Base-by-base conservation (phyloP, 208 protist species). In the Leishmania braziliensis region DNA sequence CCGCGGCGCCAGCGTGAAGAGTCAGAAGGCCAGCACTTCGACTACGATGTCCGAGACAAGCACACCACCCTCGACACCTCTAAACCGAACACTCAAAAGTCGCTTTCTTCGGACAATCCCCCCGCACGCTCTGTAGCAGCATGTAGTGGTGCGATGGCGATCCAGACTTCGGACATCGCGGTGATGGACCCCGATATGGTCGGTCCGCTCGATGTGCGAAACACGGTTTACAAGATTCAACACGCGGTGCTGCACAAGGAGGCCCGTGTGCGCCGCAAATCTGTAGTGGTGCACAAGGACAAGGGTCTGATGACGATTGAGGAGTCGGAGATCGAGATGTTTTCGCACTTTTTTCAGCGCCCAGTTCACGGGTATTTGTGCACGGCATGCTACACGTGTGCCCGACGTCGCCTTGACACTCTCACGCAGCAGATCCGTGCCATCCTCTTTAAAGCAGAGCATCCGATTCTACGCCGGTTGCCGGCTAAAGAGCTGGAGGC, bases 321-420 rank as follows among this genome's bases (percentile, higher is more conserved):
- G 26, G 93, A 97, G 60, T 83, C 89, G 26, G 91, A 97, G 79
- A 92, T 97, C 51, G 93, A 95, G 43, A 93, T 90, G 74, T 97
- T 95, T 79, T 90, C 91, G 9, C 79, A 86, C 77, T 95, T 97
- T 81, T 97, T 97, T 69, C 90, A 91, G 77, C 87, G 92, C 3
- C 91, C 93, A 5, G 85, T 97, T 46, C 91, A 93, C 65, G 93
- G 93, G 36, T 97, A 95, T 65, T 83, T 97, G 12, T 97, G 93
- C 87, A 84, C 77, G n/a, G 87, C 87, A 58, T 97, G 93, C 81
- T 84, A 95, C 85, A 90, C 74, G 10, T 89, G 89, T 72, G 93
- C 91, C 0, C 89, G 87, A 43, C 84, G 86, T 48, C 88, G 93
- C 5, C 80, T 97, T 23, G 92, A 97, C 62, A 78, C 87, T 0